Conservation (phyloP, 148 eudicot species). For the Diospyros kaki region DNA sequence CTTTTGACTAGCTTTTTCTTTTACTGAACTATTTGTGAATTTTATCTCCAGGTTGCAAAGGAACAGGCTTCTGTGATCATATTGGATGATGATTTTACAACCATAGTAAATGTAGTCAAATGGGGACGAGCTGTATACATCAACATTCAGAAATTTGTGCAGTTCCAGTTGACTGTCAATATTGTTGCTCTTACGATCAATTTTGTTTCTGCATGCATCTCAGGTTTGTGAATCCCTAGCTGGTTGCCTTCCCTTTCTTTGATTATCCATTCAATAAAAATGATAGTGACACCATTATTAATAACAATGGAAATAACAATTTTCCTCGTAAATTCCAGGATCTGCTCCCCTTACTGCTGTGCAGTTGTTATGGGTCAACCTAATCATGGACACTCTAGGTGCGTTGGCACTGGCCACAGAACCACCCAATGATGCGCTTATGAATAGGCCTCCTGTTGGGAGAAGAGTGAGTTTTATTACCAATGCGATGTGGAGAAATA, state of each 20-base stretch:
- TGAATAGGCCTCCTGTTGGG: constrained; percentile 72
- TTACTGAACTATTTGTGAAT: background rate
- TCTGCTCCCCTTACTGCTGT: constrained; percentile 96
- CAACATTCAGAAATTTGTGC: constrained; percentile 94
- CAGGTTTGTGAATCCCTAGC: constrained; percentile 38
- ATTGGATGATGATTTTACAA: constrained; percentile 84
- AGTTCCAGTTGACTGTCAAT: constrained; percentile 91
- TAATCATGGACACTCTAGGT: constrained; percentile 95
- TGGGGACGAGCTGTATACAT: constrained; percentile 94
- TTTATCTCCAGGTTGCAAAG: constrained; percentile 70
- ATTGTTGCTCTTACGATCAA: constrained; percentile 83
- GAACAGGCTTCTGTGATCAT: constrained; percentile 84
- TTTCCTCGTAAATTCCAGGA: constrained; percentile 36
- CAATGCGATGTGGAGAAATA: constrained; percentile 86
- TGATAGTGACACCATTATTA: background rate
- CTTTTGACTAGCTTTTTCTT: background rate
- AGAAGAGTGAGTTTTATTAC: constrained; percentile 62
- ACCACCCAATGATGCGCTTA: constrained; percentile 76
- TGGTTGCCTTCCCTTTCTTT: background rate
- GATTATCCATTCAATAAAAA: background rate
- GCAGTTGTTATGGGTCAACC: constrained; percentile 91
- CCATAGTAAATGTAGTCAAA: constrained; percentile 81
- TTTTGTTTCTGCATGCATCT: constrained; percentile 74
- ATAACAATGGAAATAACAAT: background rate
- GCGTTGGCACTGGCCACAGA: constrained; percentile 92